A percentile compares a stretch with the other conserved stretches of the same genome.
These are phyloP conservation scores for Candida chauliodis DNA, from an alignment of 805 yeast genomes.

Conservation along the genomic window DNA sequence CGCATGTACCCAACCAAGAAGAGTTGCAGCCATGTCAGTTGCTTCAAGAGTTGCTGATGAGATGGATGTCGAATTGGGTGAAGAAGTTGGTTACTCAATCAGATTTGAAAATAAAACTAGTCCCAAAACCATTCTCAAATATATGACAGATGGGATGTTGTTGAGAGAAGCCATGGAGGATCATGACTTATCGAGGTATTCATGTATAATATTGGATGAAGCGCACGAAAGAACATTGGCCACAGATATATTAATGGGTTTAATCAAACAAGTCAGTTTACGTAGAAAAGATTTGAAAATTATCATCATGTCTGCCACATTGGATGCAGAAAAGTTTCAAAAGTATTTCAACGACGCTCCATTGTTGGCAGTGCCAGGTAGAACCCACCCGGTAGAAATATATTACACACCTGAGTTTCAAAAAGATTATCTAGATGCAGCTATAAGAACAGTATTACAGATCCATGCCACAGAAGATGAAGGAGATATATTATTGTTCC, in stretches of 20 bases:
- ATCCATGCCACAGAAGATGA: conserved; percentile 95
- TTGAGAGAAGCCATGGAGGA: conserved; percentile 97
- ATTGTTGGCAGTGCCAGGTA: conserved; percentile 91
- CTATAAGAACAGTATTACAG: conserved; percentile 91
- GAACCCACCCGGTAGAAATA: conserved; percentile 96
- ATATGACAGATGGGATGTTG: conserved; percentile 99
- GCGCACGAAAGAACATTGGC: conserved; percentile 98
- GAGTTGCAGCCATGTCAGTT: conserved; percentile 99
- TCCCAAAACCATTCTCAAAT: conserved; percentile 76
- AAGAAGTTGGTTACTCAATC: conserved; percentile 92
- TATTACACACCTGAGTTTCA: conserved; percentile 97
- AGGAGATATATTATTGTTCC: conserved; percentile 82
- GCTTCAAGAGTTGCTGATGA: conserved; percentile 97
- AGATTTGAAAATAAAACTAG: conserved; percentile 91
- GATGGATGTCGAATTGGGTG: conserved; percentile 89
- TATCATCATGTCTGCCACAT: conserved; percentile 95
- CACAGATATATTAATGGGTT: conserved; percentile 95
- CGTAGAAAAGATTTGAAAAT: conserved; percentile 87
- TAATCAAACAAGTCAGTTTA: conserved; percentile 73
- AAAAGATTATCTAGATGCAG: conserved; percentile 90
- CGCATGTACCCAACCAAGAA: conserved; percentile 95
- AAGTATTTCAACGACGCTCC: conserved; percentile 88
- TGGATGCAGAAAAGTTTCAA: conserved; percentile 96
- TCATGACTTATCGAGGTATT: conserved; percentile 72
- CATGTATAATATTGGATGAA: conserved; percentile 92